phyloP scores from a whole-genome alignment of 2,329 filamentous ascomycete species.

The Sclerotinia trifoliorum region DNA sequence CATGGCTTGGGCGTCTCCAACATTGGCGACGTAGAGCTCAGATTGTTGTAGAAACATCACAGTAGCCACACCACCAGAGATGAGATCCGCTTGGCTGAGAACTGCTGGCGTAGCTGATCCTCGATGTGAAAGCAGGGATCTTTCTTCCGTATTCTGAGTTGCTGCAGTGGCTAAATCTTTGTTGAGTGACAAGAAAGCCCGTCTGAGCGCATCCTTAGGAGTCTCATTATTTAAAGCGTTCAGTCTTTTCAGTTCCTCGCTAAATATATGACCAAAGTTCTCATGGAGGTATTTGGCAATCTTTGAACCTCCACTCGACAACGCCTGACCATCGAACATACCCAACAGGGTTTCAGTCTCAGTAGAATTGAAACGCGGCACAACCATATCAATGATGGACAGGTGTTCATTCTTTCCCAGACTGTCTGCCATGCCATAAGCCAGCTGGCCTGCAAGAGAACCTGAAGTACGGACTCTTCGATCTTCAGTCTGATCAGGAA shows the following conservation, averaged over 20 bases:
- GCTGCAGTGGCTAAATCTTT: slow-evolving; percentile 89
- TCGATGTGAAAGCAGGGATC: slow-evolving; percentile 64
- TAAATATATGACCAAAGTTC: slow-evolving; percentile 85
- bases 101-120: slow-evolving; percentile 71
- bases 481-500: slow-evolving; percentile 94
- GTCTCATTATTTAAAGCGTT: slow-evolving; percentile 68
- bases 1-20: slow-evolving; percentile 94
- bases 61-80: slow-evolving; percentile 87
- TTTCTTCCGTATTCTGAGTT: slow-evolving; percentile 75
- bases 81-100: slow-evolving; percentile 83
- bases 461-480: slow-evolving; percentile 94
- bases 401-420: slow-evolving; percentile 90
- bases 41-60: slow-evolving; percentile 86
- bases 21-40: slow-evolving; percentile 91
- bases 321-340: slow-evolving; percentile 93
- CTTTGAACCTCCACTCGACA: slow-evolving; percentile 86
- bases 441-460: slow-evolving; percentile 84
- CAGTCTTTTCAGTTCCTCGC: slow-evolving; percentile 73
- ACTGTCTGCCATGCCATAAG: slow-evolving; percentile 97
- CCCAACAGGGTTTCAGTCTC: slow-evolving; percentile 89
- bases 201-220: slow-evolving; percentile 76
- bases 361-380: slow-evolving; percentile 84
- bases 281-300: slow-evolving; percentile 96
- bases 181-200: slow-evolving; percentile 86
- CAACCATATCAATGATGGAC: slow-evolving; percentile 92